Evolutionary conservation across 257 asterid genomes (phyloP), one percentile per base, ranked within the genome.

Genomic region (Forsythia suspensa): DNA sequence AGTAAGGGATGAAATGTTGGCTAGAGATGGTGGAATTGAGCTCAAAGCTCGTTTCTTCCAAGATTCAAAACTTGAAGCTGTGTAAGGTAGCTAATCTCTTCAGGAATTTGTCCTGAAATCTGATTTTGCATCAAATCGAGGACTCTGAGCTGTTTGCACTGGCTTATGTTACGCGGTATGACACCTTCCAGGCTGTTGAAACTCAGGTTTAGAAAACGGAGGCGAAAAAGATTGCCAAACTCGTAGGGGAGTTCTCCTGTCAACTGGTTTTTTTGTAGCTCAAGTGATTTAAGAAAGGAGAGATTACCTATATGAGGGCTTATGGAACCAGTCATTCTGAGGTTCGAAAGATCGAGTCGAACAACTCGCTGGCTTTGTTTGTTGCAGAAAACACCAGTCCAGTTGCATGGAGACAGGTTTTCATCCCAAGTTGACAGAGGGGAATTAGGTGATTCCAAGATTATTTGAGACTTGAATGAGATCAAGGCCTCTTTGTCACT

Each of bases 331-430:
- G 82, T 46, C 29, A 89, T 71, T 51, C 81, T 34, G 20, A 86
- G 79, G 67, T 83, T 83, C 8, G 91, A 82, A 24, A 92, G 96
- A 72, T 80, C 18, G 20, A 92, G 84, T 3, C 81, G 82, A 0
- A 74, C 34, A 1, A 92, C 91, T 7, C 89, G 81, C 55, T 34
- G 75, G 72, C 70, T 74, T 13, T 8, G 68, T 16, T 38, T 71
- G 48, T 80, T 80, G 81, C 97, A 92, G 6, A 86, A 61, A 75
- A 90, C 89, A 2, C 97, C 85, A 0, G 76, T 86, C 97, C 97
- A 92, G 77, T 86, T 89, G 82, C 97, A 92, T 3, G 91, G 92
- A 18, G 91, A 84, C 18, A 79, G 71, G 73, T 76, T 73, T 42
- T 63, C 67, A 46, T 80, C 78, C 95, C 95, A 90, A 2, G 84